Percentiles rank a stretch among this genome's conserved stretches.
These are phyloP conservation scores for Coemansia sp. DNA, from an alignment of 192 early-diverging fungal genomes.

Conservation along the genomic window DNA sequence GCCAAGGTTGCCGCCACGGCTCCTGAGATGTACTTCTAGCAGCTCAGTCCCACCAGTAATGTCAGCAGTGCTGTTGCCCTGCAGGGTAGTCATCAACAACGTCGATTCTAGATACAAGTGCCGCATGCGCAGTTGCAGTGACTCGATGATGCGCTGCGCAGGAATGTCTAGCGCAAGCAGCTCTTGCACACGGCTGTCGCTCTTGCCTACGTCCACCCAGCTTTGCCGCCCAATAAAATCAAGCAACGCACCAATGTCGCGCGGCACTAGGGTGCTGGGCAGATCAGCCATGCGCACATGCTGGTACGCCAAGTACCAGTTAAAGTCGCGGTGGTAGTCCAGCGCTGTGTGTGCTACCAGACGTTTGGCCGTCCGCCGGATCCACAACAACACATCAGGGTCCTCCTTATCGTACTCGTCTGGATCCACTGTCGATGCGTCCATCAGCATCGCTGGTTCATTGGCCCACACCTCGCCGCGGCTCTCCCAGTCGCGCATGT, in stretches of 20 bases:
- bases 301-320: conserved; percentile 49
- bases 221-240: conserved; percentile 38
- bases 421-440: conserved; percentile 38
- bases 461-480: conserved; percentile 49
- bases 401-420: conserved; percentile 53
- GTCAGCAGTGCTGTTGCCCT: conserved; percentile 1
- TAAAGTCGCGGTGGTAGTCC: conserved; percentile 52
- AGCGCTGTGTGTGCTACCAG: conserved; percentile 25
- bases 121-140: conserved; percentile 46
- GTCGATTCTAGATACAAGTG: conserved; percentile 41
- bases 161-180: conserved; percentile 34
- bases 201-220: conserved; percentile 34
- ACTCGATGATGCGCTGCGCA: conserved; percentile 29
- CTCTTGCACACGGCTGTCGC: conserved; percentile 30
- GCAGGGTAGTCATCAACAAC: conserved; percentile 37
- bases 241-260: conserved; percentile 35
- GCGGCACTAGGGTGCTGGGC: conserved; percentile 21
- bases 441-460: conserved; percentile 51
- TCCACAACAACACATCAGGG: conserved; percentile 43
- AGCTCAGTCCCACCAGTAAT: conserved; percentile 6
- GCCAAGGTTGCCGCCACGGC: neutral
- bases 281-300: conserved; percentile 45
- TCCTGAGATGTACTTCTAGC: neutral
- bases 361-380: conserved; percentile 34
- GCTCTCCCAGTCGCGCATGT: conserved; percentile 56